phyloP scores from a whole-genome alignment of 2,329 filamentous ascomycete species.

The Sclerotinia sclerotiorum region DNA sequence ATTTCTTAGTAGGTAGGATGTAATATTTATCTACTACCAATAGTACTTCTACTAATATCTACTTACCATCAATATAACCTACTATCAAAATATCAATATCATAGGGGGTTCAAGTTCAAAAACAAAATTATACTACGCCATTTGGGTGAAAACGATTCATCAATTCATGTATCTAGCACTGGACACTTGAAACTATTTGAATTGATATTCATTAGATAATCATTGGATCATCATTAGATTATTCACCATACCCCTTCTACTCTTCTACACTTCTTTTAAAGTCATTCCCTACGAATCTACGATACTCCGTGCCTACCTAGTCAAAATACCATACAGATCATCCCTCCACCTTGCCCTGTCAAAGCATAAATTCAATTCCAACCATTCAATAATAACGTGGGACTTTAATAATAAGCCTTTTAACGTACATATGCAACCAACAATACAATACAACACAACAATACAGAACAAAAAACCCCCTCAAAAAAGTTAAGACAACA shows the following conservation, averaged over 20 bases:
- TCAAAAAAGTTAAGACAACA: neutral
- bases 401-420: neutral
- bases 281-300: too few relatives aligned
- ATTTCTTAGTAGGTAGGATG: too few relatives aligned
- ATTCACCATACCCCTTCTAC: neutral
- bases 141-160: neutral
- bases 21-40: too few relatives aligned
- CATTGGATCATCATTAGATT: neutral
- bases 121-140: neutral
- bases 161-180: neutral
- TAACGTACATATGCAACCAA: neutral
- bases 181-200: neutral
- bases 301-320: neutral
- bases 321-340: neutral
- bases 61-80: neutral
- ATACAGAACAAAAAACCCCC: neutral
- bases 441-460: neutral
- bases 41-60: too few relatives aligned
- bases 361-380: constrained; percentile 7
- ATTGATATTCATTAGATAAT: neutral
- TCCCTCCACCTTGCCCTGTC: neutral
- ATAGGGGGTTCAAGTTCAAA: neutral
- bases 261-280: neutral
- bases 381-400: neutral
- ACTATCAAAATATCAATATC: too few relatives aligned